Base-by-base conservation (phyloP, 2,329 filamentous ascomycete genomes). In the Zarea fungicola region DNA sequence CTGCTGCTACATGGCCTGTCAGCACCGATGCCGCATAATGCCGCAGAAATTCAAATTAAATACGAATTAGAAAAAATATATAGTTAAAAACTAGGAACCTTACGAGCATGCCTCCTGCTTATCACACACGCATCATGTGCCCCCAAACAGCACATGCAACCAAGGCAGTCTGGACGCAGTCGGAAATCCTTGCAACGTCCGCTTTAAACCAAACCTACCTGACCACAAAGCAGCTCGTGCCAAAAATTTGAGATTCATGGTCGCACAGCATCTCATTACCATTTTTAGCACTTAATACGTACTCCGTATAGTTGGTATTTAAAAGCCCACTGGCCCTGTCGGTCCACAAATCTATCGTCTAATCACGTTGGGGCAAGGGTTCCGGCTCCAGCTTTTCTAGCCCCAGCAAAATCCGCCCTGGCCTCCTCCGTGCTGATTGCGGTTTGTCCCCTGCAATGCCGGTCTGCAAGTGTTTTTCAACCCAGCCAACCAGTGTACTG, bases 281-380 rank as follows among this genome's bases (percentile, higher is more conserved):
- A 42, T 42, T 42, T 42, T 32, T 25, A 43, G 31, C 31, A 44
- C n/a, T n/a, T n/a, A n/a, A n/a, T n/a, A n/a, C n/a, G n/a, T n/a
- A n/a, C n/a, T n/a, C n/a, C n/a, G n/a, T n/a, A n/a, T n/a, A n/a
- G n/a, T n/a, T n/a, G n/a, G n/a, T n/a, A n/a, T n/a, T n/a, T n/a
- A n/a, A n/a, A n/a, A n/a, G n/a, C n/a, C n/a, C 26, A 29, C 26
- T 29, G 13, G n/a, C n/a, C n/a, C n/a, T n/a, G n/a, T n/a, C n/a
- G n/a, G n/a, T n/a, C n/a, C n/a, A n/a, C n/a, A 43, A 25, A 43
- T 35, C 42, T n/a, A 42, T 42, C n/a, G n/a, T n/a, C n/a, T n/a
- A n/a, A n/a, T n/a, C n/a, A 41, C 7, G n/a, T 41, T 16, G 29
- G 29, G 21, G 21, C 31, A 34, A 31, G 42, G 21, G 13, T 39